Conservation (phyloP, 2,329 filamentous ascomycete genomes). For the Bisporella sp. region DNA sequence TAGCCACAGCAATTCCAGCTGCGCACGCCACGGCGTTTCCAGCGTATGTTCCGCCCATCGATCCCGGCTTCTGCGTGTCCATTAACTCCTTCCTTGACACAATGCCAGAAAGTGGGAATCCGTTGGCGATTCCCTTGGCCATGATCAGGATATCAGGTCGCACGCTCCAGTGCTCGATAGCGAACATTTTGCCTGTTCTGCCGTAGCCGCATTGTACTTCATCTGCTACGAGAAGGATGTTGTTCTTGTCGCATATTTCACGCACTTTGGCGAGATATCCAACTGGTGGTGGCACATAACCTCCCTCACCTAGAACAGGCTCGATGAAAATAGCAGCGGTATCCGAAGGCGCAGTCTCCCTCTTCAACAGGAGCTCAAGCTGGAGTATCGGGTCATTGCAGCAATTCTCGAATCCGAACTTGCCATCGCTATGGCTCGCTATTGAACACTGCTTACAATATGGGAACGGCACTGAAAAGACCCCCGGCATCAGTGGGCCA, state of each 20-base stretch:
- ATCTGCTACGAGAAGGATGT: slow-evolving; percentile 88
- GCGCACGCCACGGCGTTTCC: slow-evolving; percentile 12
- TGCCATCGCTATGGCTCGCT: slow-evolving; percentile 20
- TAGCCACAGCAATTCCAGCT: slow-evolving; percentile 9
- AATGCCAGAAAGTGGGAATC: slow-evolving; percentile 15
- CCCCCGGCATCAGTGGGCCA: slow-evolving; percentile 31
- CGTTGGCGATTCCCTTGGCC: slow-evolving; percentile 64
- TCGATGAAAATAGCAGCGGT: slow-evolving; percentile 89
- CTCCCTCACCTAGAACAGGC: slow-evolving; percentile 92
- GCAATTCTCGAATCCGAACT: slow-evolving; percentile 30
- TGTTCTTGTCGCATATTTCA: slow-evolving; percentile 83
- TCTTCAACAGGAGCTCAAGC: slow-evolving; percentile 54
- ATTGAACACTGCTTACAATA: slow-evolving; percentile 32
- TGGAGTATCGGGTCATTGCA: slow-evolving; percentile 30
- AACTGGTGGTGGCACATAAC: slow-evolving; percentile 77
- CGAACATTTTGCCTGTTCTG: slow-evolving; percentile 87
- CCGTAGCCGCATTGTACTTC: slow-evolving; percentile 97
- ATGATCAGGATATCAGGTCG: slow-evolving; percentile 88
- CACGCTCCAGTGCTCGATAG: slow-evolving; percentile 85
- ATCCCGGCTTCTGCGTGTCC: slow-evolving; percentile 9
- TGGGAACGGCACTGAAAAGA: slow-evolving; percentile 31
- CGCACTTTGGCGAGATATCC: slow-evolving; percentile 74
- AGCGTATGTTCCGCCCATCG: slow-evolving; percentile 10
- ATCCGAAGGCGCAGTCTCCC: slow-evolving; percentile 50
- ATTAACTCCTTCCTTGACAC: slow-evolving; percentile 12